Evolutionary conservation across 345 rosid genomes (phyloP).

Genomic region (Geranium rotundifolium): DNA sequence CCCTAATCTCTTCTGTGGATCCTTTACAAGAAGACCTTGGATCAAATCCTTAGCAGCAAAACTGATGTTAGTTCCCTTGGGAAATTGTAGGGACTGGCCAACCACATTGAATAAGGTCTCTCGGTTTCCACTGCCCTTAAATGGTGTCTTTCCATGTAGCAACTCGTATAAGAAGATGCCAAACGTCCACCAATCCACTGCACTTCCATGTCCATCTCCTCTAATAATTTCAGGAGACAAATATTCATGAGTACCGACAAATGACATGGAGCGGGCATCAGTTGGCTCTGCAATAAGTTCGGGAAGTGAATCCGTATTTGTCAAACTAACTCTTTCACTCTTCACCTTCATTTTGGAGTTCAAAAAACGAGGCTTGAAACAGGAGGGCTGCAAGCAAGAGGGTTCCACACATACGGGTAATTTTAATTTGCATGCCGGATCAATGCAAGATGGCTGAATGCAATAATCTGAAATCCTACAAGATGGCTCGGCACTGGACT

Average conservation of each 20-base stretch:
- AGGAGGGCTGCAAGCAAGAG: constrained; percentile 63
- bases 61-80: too few species aligned
- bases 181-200: constrained; percentile 90
- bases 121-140: constrained; percentile 31
- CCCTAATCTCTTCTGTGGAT: constrained; percentile 67
- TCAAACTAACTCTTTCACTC: constrained; percentile 26
- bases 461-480: constrained; percentile 50
- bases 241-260: constrained; percentile 78
- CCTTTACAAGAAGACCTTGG: constrained; percentile 56
- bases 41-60: constrained; percentile 56
- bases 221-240: constrained; percentile 73
- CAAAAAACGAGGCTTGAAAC: constrained; percentile 62
- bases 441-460: constrained; percentile 68
- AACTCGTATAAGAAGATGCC: constrained; percentile 70
- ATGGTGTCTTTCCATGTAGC: constrained; percentile 66
- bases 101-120: too few species aligned
- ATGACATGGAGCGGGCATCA: constrained; percentile 69
- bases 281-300: constrained; percentile 74
- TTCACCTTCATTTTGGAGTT: constrained; percentile 39
- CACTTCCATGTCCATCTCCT: constrained; percentile 89
- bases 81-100: too few species aligned
- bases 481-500: constrained; percentile 32
- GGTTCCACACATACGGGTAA: constrained; percentile 60
- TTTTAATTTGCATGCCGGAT: constrained; percentile 56
- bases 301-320: constrained; percentile 39